Base-by-base conservation (phyloP, 2,329 filamentous ascomycete species). In the Beauveria bassiana region DNA sequence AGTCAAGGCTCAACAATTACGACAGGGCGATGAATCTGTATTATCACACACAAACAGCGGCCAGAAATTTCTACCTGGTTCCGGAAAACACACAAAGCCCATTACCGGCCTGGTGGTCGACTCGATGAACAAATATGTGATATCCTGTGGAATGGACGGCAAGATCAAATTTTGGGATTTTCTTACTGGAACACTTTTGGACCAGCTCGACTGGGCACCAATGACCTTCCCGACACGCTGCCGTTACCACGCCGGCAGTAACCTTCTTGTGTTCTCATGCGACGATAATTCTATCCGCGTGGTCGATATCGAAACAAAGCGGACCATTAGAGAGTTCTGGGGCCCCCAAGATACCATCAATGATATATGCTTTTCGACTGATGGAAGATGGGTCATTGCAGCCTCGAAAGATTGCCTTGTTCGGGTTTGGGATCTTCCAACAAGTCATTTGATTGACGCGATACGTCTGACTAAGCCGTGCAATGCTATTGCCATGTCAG, bases 141-240 rank as follows among this genome's bases (percentile, higher is more conserved):
- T 97, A 49, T 96, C 92, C 64, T 96, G 92, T 71, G 89, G 91
- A 2, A 77, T 92, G 16, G 95, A 99, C 73, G 95, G 95, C 38
- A 96, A 89, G 73, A 82, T 98, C 68, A 98, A 97, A 78, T 98
- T 99, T 72, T 99, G 96, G 96, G 90, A 96, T 66, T 96, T 99
- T 65, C 75, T 86, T n/a, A 91, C 89, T 0, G 95, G 93, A 8
- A 83, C 85, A 50, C 80, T 98, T 3, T 71, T 90, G 12, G 84
- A 93, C 64, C 87, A 97, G 70, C 85, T 98, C 57, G 86, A 93
- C 72, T 96, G 92, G 89, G 85, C 88, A 50, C 73, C 74, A 6
- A 90, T 90, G 82, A 86, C 87, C 5, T 83, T 86, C 51, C 87
- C 96, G 58, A 90, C 86, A 0, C 86, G 84, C 18, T 86, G 93